Evolutionary conservation across 441 rosid genomes (phyloP).

Genomic region (Iberis amara): DNA sequence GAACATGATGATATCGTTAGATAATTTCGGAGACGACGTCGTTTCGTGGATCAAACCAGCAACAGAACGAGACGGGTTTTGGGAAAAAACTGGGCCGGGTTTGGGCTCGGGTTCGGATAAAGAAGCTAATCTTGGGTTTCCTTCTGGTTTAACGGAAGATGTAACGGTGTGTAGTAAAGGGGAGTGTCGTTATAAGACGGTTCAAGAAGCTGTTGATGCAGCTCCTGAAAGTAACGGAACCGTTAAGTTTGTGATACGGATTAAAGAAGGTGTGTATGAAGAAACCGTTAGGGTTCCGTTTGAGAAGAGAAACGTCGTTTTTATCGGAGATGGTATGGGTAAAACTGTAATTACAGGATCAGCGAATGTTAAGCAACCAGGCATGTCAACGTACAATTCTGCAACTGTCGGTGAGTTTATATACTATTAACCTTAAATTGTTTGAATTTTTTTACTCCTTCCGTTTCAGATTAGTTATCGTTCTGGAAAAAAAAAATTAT

Average conservation of each 20-base stretch:
- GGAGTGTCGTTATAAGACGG: slow-evolving; percentile 43
- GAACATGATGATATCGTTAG: slow-evolving; percentile 60
- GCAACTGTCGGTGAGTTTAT: slow-evolving; percentile 73
- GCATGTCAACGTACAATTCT: slow-evolving; percentile 58
- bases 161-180: slow-evolving; percentile 63
- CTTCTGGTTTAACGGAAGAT: slow-evolving; percentile 41
- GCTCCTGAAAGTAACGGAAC: slow-evolving; percentile 48
- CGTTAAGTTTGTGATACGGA: slow-evolving; percentile 55
- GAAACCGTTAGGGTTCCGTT: slow-evolving; percentile 75
- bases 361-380: slow-evolving; percentile 45
- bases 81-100: slow-evolving; percentile 40
- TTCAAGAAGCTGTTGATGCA: slow-evolving; percentile 74
- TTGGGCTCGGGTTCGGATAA: slow-evolving; percentile 21
- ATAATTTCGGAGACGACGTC: slow-evolving; percentile 48
- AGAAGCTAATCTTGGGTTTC: slow-evolving; percentile 36
- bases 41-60: slow-evolving; percentile 49
- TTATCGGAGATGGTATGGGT: slow-evolving; percentile 82
- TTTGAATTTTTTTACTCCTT: not conserved
- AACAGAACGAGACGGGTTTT: slow-evolving; percentile 74
- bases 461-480: too few species aligned
- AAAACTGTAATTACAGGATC: slow-evolving; percentile 80
- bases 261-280: slow-evolving; percentile 64
- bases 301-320: slow-evolving; percentile 72
- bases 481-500: too few species aligned
- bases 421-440: not conserved